Base-by-base conservation (phyloP, 2,329 filamentous ascomycete genomes). In the Cordyceps javanica region DNA sequence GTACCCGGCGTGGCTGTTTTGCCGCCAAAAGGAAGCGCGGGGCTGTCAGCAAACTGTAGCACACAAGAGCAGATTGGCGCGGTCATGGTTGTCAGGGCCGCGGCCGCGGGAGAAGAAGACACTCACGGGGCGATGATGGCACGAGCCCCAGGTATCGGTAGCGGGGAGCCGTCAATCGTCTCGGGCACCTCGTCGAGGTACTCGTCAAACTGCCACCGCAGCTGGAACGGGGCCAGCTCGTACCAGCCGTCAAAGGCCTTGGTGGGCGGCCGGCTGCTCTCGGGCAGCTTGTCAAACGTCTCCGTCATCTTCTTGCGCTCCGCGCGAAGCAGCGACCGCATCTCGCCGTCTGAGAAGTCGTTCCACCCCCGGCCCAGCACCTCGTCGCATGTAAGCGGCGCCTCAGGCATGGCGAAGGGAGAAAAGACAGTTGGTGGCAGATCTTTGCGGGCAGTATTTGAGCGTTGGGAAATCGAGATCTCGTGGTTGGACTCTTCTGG, bases 41-140 rank as follows among this genome's bases (percentile, higher is more conserved):
- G 23, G 25, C 11, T 21, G 25, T 11, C 23, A 25, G 2, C 5
- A 26, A 16, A 7, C 6, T 25, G 41, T 25, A 44, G 21, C 23
- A 44, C 7, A 14, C 14, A 8, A 3, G 32, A 1, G 5, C 3
- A 0, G 5, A 1, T 23, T 3, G 10, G 25, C 16, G 25, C 11
- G 10, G 19, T 14, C n/a, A n/a, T n/a, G n/a, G n/a, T n/a, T n/a
- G n/a, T n/a, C n/a, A n/a, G n/a, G n/a, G n/a, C n/a, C n/a, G n/a
- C n/a, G n/a, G n/a, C n/a, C n/a, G n/a, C n/a, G n/a, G n/a, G n/a
- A n/a, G n/a, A n/a, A n/a, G n/a, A n/a, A n/a, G n/a, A n/a, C n/a
- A 76, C 88, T 78, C 82, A 97, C 93, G 94, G 94, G 60, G 91
- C 91, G 69, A 99, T 97, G 57, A 99, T 87, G 14, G 94, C 79